Conservation (phyloP, 2,329 filamentous ascomycete species). For the Epicoccum nigrum region DNA sequence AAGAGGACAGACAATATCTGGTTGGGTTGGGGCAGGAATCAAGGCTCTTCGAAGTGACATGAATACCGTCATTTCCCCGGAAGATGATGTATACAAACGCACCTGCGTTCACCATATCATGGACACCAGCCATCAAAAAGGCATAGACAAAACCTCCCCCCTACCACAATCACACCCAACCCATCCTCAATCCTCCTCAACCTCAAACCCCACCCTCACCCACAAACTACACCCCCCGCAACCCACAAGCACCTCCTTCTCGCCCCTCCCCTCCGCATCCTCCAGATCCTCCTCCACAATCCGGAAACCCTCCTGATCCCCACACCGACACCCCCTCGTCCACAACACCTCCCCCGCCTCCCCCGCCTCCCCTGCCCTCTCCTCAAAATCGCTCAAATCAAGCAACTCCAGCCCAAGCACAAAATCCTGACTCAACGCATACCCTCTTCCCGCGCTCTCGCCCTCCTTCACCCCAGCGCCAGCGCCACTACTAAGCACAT, state of each 20-base stretch:
- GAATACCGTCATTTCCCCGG: too few species aligned
- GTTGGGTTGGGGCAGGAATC: too few species aligned
- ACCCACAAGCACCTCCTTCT: slow-evolving; percentile 64
- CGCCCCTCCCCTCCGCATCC: slow-evolving; percentile 57
- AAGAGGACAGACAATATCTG: too few species aligned
- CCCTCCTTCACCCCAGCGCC: too few species aligned
- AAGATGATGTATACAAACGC: too few species aligned
- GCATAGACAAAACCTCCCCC: neutral
- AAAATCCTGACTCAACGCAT: slow-evolving; percentile 26
- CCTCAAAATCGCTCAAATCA: slow-evolving; percentile 60
- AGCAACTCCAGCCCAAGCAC: slow-evolving; percentile 61
- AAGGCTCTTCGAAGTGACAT: too few species aligned
- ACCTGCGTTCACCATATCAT: too few species aligned
- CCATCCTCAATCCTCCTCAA: slow-evolving; percentile 48
- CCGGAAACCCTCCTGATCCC: slow-evolving; percentile 61
- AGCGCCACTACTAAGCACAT: neutral
- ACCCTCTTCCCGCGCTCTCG: neutral
- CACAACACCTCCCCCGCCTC: slow-evolving; percentile 47
- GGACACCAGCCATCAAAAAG: too few species aligned
- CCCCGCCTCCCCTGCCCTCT: slow-evolving; percentile 1
- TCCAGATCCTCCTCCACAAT: slow-evolving; percentile 62
- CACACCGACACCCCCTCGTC: slow-evolving; percentile 64
- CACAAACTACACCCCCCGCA: slow-evolving; percentile 69
- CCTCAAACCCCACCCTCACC: slow-evolving; percentile 65
- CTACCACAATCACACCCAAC: neutral